phyloP scores from a whole-genome alignment of 2,329 filamentous ascomycete species.

The Clarireedia paspali region DNA sequence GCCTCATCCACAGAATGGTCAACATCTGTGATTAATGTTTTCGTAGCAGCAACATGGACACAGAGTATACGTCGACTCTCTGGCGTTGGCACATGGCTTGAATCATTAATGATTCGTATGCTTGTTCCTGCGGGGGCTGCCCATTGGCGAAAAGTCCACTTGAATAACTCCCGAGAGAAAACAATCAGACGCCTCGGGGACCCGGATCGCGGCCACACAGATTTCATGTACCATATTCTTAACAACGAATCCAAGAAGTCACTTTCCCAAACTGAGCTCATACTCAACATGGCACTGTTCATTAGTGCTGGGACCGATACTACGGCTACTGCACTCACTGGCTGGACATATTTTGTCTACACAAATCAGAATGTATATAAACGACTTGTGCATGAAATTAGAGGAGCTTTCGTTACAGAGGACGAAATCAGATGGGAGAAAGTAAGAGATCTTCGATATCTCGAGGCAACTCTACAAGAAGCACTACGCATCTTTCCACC shows the following conservation, averaged over 20 bases:
- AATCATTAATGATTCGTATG: background rate
- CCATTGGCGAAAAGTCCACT: slow-evolving; percentile 2
- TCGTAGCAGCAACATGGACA: slow-evolving; percentile 6
- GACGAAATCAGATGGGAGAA: slow-evolving; percentile 33
- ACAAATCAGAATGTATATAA: slow-evolving; percentile 27
- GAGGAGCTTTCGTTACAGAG: slow-evolving; percentile 29
- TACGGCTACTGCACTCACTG: slow-evolving; percentile 14
- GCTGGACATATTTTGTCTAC: slow-evolving; percentile 19
- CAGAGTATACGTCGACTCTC: slow-evolving; percentile 1
- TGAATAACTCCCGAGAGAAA: slow-evolving; percentile 4
- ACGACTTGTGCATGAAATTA: slow-evolving; percentile 34
- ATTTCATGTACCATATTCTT: slow-evolving; percentile 29
- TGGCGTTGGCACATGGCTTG: slow-evolving; percentile 4
- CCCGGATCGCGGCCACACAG: slow-evolving; percentile 24
- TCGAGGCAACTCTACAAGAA: background rate
- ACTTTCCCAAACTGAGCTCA: slow-evolving; percentile 9
- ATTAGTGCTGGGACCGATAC: slow-evolving; percentile 13
- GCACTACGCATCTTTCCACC: slow-evolving; percentile 9
- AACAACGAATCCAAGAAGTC: slow-evolving; percentile 16
- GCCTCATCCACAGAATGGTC: slow-evolving; percentile 14
- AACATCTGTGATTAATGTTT: slow-evolving; percentile 7
- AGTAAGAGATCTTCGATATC: slow-evolving; percentile 1
- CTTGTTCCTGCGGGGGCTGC: slow-evolving; percentile 5
- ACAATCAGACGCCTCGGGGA: slow-evolving; percentile 3
- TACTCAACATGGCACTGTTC: slow-evolving; percentile 1